Evolutionary conservation across 2,329 filamentous ascomycete genomes (phyloP).

Genomic region (Thielaviopsis populi): DNA sequence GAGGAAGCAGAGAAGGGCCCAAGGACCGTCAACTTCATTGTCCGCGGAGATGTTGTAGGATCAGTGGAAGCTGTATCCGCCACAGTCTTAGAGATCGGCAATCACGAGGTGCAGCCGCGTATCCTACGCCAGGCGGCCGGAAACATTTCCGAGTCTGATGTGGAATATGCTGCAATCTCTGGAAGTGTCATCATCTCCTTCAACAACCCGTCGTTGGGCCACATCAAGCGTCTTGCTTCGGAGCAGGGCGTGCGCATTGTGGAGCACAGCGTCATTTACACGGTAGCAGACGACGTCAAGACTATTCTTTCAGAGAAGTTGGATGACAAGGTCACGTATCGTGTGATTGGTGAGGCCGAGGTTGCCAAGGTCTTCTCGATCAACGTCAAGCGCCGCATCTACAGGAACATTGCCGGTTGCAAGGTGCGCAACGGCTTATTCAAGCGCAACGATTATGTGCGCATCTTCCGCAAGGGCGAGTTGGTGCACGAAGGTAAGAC

Average conservation of each 20-base stretch:
- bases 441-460: slow-evolving; percentile 46
- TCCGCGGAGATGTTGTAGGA: slow-evolving; percentile 87
- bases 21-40: slow-evolving; percentile 57
- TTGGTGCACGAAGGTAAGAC: slow-evolving; percentile 68
- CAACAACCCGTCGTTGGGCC: slow-evolving; percentile 54
- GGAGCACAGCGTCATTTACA: slow-evolving; percentile 77
- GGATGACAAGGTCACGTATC: slow-evolving; percentile 47
- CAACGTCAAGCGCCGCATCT: slow-evolving; percentile 55
- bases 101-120: slow-evolving; percentile 63
- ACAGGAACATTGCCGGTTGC: slow-evolving; percentile 69
- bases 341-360: slow-evolving; percentile 77
- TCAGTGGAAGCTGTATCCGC: slow-evolving; percentile 83
- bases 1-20: slow-evolving; percentile 25
- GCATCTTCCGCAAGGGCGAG: slow-evolving; percentile 55
- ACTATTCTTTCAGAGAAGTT: slow-evolving; percentile 54
- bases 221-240: slow-evolving; percentile 56
- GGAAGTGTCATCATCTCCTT: slow-evolving; percentile 71
- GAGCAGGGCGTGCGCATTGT: slow-evolving; percentile 59
- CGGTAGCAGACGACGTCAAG: slow-evolving; percentile 58
- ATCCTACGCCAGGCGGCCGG: slow-evolving; percentile 69
- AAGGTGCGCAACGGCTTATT: slow-evolving; percentile 72
- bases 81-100: slow-evolving; percentile 63
- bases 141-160: slow-evolving; percentile 66
- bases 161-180: slow-evolving; percentile 71
- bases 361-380: slow-evolving; percentile 73